Base-by-base conservation (phyloP, 2,329 filamentous ascomycete genomes). In the Phyllosticta citriasiana region DNA sequence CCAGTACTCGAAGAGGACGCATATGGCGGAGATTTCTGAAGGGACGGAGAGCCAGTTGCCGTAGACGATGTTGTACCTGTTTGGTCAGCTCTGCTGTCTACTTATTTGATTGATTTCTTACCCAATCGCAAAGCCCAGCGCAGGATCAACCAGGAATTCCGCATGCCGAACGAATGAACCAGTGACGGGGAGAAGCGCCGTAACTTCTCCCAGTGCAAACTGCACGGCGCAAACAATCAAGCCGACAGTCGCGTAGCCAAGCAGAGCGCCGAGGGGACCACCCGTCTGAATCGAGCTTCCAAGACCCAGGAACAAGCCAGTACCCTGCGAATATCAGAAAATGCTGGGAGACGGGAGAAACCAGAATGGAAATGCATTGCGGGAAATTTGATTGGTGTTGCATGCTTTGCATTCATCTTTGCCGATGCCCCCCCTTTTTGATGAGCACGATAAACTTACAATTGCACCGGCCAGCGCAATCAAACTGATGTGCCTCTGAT, bases 401-500 rank as follows among this genome's bases (percentile, higher is more conserved):
- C 7, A 9, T 1, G 27, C 1, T 30, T 30, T 30, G 2, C 27
- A 30, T 30, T 8, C 27, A 30, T 30, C 27, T 30, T 30, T 30
- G 6, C 50, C 16, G 10, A 1, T 6, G 3, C 1, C 19, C 26
- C 19, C n/a, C n/a, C 4, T 52, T 50, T 14, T 22, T 12, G 4
- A 24, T 3, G 12, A n/a, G 5, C 19, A 47, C 27, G 27, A 30
- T 7, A 19, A 24, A 57, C 55, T 26, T 30, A 60, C 71, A 60
- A 85, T 85, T 8, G 81, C 82, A 63, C 82, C 82, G 60, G 82
- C 83, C 7, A 85, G 75, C 22, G 82, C 82, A 66, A 85, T 85
- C 64, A 77, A 75, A 62, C 81, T 74, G 58, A 82, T 79, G 65
- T 83, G 81, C 63, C 80, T 73, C 61, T 79, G 76, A n/a, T 73